Conservation (phyloP, 805 yeast genomes). For the Maudiozyma barnettii region DNA sequence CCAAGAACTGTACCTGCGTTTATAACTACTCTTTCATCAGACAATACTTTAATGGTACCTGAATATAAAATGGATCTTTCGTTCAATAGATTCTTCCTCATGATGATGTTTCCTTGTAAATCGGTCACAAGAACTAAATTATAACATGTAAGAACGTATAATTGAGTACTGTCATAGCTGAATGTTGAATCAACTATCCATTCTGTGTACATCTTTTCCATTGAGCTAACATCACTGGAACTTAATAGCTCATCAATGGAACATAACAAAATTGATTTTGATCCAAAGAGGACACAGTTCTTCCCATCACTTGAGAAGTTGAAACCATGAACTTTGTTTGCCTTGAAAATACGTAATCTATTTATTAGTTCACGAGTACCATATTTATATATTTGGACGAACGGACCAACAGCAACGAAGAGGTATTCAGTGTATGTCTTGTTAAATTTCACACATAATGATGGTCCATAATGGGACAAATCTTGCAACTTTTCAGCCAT, state of each 20-base stretch:
- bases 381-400: conserved; percentile 45
- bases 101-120: conserved; percentile 16
- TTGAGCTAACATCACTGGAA: conserved; percentile 8
- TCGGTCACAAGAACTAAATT: conserved; percentile 39
- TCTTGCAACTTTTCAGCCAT: conserved; percentile 16
- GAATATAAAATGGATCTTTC: conserved; percentile 83
- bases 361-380: conserved; percentile 30
- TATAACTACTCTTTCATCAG: conserved; percentile 37
- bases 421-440: conserved; percentile 23
- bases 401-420: conserved; percentile 66
- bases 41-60: conserved; percentile 54
- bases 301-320: conserved; percentile 29
- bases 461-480: conserved; percentile 48
- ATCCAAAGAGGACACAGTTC: conserved; percentile 50
- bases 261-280: conserved; percentile 50
- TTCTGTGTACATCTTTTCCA: conserved; percentile 55
- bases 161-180: conserved; percentile 27
- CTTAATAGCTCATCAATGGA: conserved; percentile 25
- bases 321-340: conserved; percentile 80
- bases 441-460: conserved; percentile 48
- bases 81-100: conserved; percentile 35
- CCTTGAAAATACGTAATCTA: conserved; percentile 42
- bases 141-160: conserved; percentile 68
- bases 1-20: conserved; percentile 93
- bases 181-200: conserved; percentile 69